phyloP scores from a whole-genome alignment of 2,329 filamentous ascomycete species.

The Alternaria tenuissima region DNA sequence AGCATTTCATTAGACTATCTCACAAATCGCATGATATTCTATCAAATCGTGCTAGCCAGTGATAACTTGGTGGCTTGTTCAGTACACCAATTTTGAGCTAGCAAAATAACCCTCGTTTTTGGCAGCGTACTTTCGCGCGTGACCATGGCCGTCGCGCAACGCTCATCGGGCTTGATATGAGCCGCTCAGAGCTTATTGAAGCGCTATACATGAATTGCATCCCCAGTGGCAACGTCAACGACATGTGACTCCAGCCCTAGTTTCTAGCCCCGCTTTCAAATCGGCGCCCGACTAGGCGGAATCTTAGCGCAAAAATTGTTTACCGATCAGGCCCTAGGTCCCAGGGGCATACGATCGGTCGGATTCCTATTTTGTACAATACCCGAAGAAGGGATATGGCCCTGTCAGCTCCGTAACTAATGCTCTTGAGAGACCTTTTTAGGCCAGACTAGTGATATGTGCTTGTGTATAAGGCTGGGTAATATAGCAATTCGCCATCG shows the following conservation, averaged over 20 bases:
- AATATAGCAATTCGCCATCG: not conserved
- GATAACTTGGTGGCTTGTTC: not conserved
- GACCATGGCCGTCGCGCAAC: not conserved
- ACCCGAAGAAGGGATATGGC: not conserved
- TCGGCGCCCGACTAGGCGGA: not conserved
- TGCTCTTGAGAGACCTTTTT: not conserved
- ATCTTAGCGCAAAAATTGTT: not conserved
- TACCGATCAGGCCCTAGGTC: not conserved
- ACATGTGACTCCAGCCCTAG: no score
- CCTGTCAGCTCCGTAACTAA: not conserved
- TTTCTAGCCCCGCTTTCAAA: not conserved
- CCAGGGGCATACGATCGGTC: not conserved
- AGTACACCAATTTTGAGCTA: not conserved
- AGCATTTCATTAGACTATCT: not conserved
- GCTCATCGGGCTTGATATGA: not conserved
- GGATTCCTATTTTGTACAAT: not conserved
- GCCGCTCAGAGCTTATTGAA: no score
- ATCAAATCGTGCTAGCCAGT: not conserved
- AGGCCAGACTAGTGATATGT: not conserved
- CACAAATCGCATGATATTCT: not conserved
- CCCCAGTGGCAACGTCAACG: no score
- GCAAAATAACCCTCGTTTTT: not conserved
- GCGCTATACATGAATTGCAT: no score
- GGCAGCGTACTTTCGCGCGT: not conserved
- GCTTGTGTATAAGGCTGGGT: not conserved